Evolutionary conservation across 2,329 filamentous ascomycete genomes (phyloP).

Genomic region (Phialophora verrucosa): DNA sequence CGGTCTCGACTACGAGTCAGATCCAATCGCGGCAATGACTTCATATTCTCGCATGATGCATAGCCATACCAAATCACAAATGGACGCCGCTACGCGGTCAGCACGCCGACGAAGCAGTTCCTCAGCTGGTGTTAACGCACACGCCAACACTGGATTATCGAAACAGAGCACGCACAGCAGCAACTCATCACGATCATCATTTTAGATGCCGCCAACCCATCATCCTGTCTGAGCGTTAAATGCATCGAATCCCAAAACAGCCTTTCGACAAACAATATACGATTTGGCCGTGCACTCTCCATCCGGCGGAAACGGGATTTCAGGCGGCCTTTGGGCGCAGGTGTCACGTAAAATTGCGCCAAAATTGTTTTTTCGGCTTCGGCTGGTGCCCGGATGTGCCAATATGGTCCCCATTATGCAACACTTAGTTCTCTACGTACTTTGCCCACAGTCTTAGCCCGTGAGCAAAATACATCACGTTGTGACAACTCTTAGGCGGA

Average conservation of each 20-base stretch:
- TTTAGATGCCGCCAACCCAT: slow-evolving; percentile 19
- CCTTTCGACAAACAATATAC: background rate
- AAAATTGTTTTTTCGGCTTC: background rate
- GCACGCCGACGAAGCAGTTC: slow-evolving; percentile 47
- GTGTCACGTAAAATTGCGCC: background rate
- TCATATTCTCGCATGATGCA: slow-evolving; percentile 67
- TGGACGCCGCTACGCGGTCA: slow-evolving; percentile 62
- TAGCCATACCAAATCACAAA: slow-evolving; percentile 68
- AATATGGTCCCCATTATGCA: background rate
- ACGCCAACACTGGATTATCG: slow-evolving; percentile 25
- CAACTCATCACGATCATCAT: slow-evolving; percentile 35
- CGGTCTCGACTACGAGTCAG: slow-evolving; percentile 35
- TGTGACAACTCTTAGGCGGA: background rate
- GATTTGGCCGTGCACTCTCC: background rate
- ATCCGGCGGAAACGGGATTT: background rate
- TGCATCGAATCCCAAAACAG: background rate
- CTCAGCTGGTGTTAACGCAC: slow-evolving; percentile 28
- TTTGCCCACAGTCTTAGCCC: background rate
- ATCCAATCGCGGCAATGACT: slow-evolving; percentile 38
- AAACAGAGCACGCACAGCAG: slow-evolving; percentile 33
- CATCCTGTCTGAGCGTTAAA: slow-evolving; percentile 6
- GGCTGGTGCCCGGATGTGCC: background rate
- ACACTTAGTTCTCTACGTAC: background rate
- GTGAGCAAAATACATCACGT: background rate
- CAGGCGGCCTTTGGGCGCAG: background rate